Conservation (phyloP, 768 basidiomycete species). For the Pisolithus microcarpus region DNA sequence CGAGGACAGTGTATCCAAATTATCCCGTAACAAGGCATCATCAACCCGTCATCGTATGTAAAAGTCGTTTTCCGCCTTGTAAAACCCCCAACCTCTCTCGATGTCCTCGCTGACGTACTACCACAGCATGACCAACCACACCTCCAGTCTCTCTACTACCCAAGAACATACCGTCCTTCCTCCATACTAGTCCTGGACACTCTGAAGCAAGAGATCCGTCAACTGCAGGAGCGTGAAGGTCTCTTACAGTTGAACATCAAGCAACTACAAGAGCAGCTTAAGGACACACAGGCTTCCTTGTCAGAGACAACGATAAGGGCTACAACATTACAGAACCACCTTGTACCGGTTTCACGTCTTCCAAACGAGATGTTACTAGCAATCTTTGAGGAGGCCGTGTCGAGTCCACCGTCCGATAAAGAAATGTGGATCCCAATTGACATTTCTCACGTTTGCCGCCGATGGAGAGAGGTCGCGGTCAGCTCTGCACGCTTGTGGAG, state of each 20-base stretch:
- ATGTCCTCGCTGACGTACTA: not conserved
- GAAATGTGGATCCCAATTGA: slow-evolving; percentile 14
- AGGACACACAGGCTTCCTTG: slow-evolving; percentile 10
- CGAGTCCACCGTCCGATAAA: slow-evolving; percentile 14
- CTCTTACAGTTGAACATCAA: slow-evolving; percentile 13
- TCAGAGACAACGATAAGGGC: slow-evolving; percentile 17
- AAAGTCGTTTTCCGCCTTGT: not conserved
- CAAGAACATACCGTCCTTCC: slow-evolving; percentile 2
- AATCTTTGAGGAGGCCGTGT: slow-evolving; percentile 26
- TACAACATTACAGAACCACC: slow-evolving; percentile 24
- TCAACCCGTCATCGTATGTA: not conserved
- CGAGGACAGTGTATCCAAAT: not conserved
- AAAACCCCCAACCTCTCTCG: too few species aligned
- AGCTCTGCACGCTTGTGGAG: slow-evolving; percentile 26
- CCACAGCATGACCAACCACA: not conserved
- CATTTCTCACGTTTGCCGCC: slow-evolving; percentile 26
- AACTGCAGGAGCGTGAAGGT: slow-evolving; percentile 11
- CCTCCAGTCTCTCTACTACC: not conserved
- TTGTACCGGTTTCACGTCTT: slow-evolving; percentile 23
- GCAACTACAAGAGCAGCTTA: slow-evolving; percentile 8
- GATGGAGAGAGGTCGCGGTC: slow-evolving; percentile 26
- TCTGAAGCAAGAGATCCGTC: slow-evolving; percentile 16
- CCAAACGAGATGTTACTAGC: slow-evolving; percentile 26
- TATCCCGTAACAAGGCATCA: not conserved
- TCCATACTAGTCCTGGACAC: slow-evolving; percentile 11